Conservation (phyloP, 2,329 filamentous ascomycete genomes). For the Fusarium tricinctum region DNA sequence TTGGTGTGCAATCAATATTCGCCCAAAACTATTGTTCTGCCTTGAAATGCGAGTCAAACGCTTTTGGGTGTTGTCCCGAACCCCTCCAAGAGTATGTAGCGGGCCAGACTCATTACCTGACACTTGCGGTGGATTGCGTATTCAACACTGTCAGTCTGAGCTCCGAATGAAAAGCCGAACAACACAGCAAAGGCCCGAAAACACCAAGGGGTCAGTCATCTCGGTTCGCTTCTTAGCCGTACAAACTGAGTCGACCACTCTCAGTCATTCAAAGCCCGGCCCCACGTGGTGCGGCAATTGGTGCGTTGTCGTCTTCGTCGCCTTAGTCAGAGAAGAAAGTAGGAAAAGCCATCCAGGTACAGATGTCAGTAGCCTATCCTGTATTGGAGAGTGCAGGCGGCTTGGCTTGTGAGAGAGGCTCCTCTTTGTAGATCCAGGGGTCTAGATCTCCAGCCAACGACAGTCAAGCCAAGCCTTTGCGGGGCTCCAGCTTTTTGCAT, state of each 20-base stretch:
- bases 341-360: conserved; percentile 33
- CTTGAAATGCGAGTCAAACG: neutral
- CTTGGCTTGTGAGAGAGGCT: conserved; percentile 36
- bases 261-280: conserved; percentile 21
- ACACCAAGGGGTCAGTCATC: conserved; percentile 41
- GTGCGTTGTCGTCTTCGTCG: conserved; percentile 8
- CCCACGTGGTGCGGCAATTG: conserved; percentile 45
- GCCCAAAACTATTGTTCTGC: neutral
- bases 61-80: neutral
- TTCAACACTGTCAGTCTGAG: conserved; percentile 41
- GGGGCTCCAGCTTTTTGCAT: conserved; percentile 50
- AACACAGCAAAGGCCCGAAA: conserved; percentile 39
- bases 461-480: conserved; percentile 42
- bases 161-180: conserved; percentile 35
- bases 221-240: conserved; percentile 35
- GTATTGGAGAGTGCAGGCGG: conserved; percentile 29
- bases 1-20: neutral
- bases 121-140: conserved; percentile 31
- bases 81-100: neutral
- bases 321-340: conserved; percentile 11
- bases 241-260: conserved; percentile 23
- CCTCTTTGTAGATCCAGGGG: conserved; percentile 44
- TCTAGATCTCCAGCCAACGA: conserved; percentile 44
- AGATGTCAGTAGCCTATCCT: neutral
- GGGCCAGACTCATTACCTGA: conserved; percentile 13